Base-by-base conservation (phyloP, 2,329 filamentous ascomycete species). In the Phyllosticta capitalensis region DNA sequence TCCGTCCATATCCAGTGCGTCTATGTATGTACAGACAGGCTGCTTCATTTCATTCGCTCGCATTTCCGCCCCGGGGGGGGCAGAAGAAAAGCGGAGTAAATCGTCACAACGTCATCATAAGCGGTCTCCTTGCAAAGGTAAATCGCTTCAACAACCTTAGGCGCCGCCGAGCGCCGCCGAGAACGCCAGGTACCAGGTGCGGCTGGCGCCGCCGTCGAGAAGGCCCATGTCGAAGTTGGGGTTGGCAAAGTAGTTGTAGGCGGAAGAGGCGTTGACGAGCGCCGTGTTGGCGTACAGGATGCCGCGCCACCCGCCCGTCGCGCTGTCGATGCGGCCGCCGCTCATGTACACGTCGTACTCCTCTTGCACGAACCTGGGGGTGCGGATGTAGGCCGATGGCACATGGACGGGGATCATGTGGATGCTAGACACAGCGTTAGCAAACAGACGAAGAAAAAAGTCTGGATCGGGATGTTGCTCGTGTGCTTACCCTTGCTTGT, bases 331-430 rank as follows among this genome's bases (percentile, higher is more conserved):
- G 9, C 87, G 81, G 0, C 84, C 84, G 21, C 83, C 76, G 56
- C 81, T 80, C 72, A 97, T 97, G 68, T 87, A 90, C 1, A 82
- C 80, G 52, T 86, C 77, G 91, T 91, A 74, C 54, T 74, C 92
- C 74, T 96, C 83, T 49, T 76, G 73, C 5, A 96, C 90, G 68
- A 97, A 96, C 0, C 78, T 76, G 33, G 75, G 72, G 0, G 79
- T 80, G n/a, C 94, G 84, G 2, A 85, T 84, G 62, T 90, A 84
- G 5, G 87, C 80, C 0, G 87, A 88, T 61, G 82, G 80, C 1
- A 90, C 86, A 59, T 89, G 80, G 45, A 92, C 76, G 0, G 90
- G 90, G 50, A 95, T 81, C 89, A 95, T 94, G 73, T 94, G 89
- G 65, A 95, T 94, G 56, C 88, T 61, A 28, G 49, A 24, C 49